Percentiles rank a stretch among this genome's conserved stretches.
These are phyloP conservation scores for Platanthera zijinensis DNA, from an alignment of 106 monocot species.

Conservation along the genomic window DNA sequence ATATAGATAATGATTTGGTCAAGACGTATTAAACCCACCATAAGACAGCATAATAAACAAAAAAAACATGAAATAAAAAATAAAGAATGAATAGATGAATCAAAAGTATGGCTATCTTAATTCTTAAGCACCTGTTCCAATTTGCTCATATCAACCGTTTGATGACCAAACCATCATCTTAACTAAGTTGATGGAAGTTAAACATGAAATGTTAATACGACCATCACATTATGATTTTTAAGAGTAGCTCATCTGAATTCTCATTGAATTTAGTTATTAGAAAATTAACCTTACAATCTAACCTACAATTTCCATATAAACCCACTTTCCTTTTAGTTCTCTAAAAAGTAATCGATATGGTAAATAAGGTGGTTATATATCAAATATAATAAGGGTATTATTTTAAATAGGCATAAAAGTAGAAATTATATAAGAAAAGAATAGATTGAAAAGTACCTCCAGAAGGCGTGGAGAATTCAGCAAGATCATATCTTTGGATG, in stretches of 20 bases:
- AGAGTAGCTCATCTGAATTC: not conserved
- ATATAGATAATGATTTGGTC: not conserved
- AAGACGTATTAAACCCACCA: not conserved
- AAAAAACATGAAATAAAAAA: too few relatives aligned
- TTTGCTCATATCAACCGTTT: too few relatives aligned
- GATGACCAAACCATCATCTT: too few relatives aligned
- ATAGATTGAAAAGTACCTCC: slow-evolving; percentile 24
- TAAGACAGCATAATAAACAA: not conserved
- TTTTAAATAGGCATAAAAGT: not conserved
- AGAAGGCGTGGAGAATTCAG: slow-evolving; percentile 64
- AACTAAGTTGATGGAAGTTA: too few relatives aligned
- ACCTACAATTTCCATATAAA: too few relatives aligned
- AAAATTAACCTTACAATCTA: not conserved
- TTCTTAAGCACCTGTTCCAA: too few relatives aligned
- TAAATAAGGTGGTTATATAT: not conserved
- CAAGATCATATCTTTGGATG: slow-evolving; percentile 53
- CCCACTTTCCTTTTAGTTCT: not conserved
- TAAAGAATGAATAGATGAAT: too few relatives aligned
- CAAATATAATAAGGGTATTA: not conserved
- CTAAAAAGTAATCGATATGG: not conserved
- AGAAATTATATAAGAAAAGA: not conserved
- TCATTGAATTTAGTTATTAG: not conserved
- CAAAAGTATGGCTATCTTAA: too few relatives aligned
- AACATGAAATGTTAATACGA: not conserved
- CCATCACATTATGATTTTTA: not conserved